These are phyloP conservation scores for Cordyceps farinosa DNA, from an alignment of 2,329 filamentous ascomycete species.

Conservation along the genomic window DNA sequence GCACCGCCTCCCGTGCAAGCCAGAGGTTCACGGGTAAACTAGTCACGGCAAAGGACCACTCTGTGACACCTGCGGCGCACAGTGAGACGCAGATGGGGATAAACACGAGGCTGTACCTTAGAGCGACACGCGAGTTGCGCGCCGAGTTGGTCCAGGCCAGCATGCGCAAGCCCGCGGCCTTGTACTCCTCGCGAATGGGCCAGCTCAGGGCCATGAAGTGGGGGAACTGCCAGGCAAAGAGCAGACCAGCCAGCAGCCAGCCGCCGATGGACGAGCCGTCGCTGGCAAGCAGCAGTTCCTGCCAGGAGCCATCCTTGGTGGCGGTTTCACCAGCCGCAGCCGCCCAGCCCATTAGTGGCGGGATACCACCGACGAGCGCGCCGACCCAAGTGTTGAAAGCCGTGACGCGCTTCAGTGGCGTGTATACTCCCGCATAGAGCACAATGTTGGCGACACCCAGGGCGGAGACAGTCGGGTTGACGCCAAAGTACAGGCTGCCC, in stretches of 20 bases:
- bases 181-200: conserved; percentile 86
- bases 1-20: conserved; percentile 74
- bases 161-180: conserved; percentile 65
- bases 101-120: conserved; percentile 82
- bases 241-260: conserved; percentile 78
- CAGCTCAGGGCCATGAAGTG: conserved; percentile 96
- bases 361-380: conserved; percentile 87
- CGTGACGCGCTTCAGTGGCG: conserved; percentile 82
- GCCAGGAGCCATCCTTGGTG: conserved; percentile 69
- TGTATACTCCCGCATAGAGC: conserved; percentile 90
- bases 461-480: conserved; percentile 88
- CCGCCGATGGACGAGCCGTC: conserved; percentile 68
- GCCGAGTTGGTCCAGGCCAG: conserved; percentile 83
- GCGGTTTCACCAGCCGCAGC: conserved; percentile 88
- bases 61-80: conserved; percentile 75
- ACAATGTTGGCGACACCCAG: conserved; percentile 81
- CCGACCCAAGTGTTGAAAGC: conserved; percentile 94
- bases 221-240: conserved; percentile 97
- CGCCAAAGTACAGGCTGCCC: conserved; percentile 76
- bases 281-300: conserved; percentile 67
- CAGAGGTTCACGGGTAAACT: conserved; percentile 81
- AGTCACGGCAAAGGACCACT: conserved; percentile 78
- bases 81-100: conserved; percentile 81
- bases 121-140: conserved; percentile 78
- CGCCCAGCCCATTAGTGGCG: conserved; percentile 96